Conservation (phyloP, 192 early-diverging fungal genomes). For the Coemansia sp. region DNA sequence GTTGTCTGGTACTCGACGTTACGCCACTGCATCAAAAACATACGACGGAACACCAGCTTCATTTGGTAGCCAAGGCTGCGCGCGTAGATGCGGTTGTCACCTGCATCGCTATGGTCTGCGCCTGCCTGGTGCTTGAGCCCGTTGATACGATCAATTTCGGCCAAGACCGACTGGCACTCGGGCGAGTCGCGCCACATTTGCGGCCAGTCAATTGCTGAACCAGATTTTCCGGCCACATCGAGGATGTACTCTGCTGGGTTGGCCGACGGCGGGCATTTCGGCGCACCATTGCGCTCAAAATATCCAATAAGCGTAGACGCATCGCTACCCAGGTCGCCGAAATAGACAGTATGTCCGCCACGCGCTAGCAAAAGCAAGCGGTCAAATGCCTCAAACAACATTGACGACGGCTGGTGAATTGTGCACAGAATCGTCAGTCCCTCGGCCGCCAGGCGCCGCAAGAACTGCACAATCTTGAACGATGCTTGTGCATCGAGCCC, state of each 20-base stretch:
- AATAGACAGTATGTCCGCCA: constrained; percentile 75
- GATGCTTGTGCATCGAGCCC: constrained; percentile 70
- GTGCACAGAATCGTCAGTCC: constrained; percentile 66
- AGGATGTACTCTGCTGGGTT: constrained; percentile 88
- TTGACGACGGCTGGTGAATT: constrained; percentile 73
- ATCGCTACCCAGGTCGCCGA: constrained; percentile 73
- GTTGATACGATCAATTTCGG: constrained; percentile 56
- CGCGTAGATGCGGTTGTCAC: constrained; percentile 31
- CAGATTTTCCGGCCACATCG: constrained; percentile 52
- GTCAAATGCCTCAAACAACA: constrained; percentile 75
- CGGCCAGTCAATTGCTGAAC: constrained; percentile 63
- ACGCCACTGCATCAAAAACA: constrained; percentile 67
- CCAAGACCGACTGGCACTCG: constrained; percentile 41
- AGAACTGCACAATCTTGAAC: constrained; percentile 65
- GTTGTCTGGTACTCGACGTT: constrained; percentile 68
- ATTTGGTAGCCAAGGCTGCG: constrained; percentile 51
- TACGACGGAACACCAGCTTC: constrained; percentile 59
- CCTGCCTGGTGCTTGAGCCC: constrained; percentile 6
- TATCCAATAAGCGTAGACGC: constrained; percentile 63
- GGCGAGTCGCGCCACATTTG: constrained; percentile 64
- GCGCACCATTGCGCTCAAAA: constrained; percentile 76
- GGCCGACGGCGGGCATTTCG: constrained; percentile 58
- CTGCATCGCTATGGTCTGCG: constrained; percentile 15
- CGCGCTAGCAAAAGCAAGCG: constrained; percentile 66
- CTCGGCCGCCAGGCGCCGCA: constrained; percentile 58